phyloP scores from a whole-genome alignment of 208 protist genomes.

The Porcisia hertigi region DNA sequence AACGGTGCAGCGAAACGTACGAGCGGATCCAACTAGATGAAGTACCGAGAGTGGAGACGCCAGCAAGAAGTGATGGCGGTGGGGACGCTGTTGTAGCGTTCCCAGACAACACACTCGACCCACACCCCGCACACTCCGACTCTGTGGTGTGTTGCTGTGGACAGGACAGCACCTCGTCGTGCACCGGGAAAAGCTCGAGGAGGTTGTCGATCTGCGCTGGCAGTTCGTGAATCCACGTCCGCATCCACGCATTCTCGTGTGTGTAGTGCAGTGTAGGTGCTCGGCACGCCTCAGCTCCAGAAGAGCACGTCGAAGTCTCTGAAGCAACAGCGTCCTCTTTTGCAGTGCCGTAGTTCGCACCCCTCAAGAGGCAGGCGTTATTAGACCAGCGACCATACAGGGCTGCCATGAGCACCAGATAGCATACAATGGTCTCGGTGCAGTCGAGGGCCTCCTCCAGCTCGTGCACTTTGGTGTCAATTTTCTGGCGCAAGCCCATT shows the following conservation, averaged over 20 bases:
- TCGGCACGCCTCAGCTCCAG: not conserved
- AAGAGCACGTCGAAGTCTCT: not conserved
- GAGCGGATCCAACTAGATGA: constrained; percentile 16
- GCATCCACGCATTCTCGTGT: constrained; percentile 76
- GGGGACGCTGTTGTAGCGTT: not conserved
- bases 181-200: constrained; percentile 53
- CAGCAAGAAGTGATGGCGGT: constrained; percentile 5
- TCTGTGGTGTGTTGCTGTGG: not conserved
- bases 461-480: constrained; percentile 37
- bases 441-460: constrained; percentile 43
- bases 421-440: constrained; percentile 74
- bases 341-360: not conserved
- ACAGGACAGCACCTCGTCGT: not conserved
- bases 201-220: constrained; percentile 82
- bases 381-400: constrained; percentile 45
- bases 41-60: not conserved
- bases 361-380: not conserved
- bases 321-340: not conserved
- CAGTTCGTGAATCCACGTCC: constrained; percentile 63
- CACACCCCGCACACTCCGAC: not conserved
- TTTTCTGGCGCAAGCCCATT: constrained; percentile 4
- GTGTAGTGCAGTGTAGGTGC: constrained; percentile 29
- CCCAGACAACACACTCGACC: not conserved
- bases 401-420: constrained; percentile 60
- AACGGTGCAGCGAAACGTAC: constrained; percentile 47